Evolutionary conservation across 345 rosid genomes (phyloP), one percentile per base, ranked within the genome.

Genomic region (Eucalyptus pauciflora): DNA sequence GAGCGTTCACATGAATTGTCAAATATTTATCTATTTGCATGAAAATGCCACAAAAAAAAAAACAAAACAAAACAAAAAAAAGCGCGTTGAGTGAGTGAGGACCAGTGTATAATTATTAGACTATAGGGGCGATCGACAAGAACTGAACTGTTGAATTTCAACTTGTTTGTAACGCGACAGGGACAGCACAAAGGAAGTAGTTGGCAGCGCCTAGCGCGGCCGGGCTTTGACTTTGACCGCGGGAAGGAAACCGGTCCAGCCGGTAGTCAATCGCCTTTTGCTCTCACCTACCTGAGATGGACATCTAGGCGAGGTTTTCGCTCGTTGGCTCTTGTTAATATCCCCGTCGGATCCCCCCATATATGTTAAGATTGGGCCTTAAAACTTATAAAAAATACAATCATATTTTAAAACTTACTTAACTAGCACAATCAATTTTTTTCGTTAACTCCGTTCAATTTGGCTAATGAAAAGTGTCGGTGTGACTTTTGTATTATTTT

Each of bases 391-490:
- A 56, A 10, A 56, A 56, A 9, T 56, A 24, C 3, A 10, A 24
- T 24, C 29, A 1, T 22, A 1, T 56, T 24, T 24, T 56, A 56
- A 56, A 56, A 56, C 13, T 56, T 56, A 9, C 24, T 1, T 22
- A 24, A 56, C 13, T 24, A 25, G 4, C 24, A 2, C 4, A 56
- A 56, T 24, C 3, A 22, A 8, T 10, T 24, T 8, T 22, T 56
- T 56, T 24, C 0, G 5, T 56, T 56, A 56, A 56, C 13, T 56
- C 3, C 2, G 0, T 56, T 25, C 3, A 24, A 56, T 56, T 56
- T 56, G 13, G 1, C 29, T 56, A 56, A 56, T 0, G 3, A 22
- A 2, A 56, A 10, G 29, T 56, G 62, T 1, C 4, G 6, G 13
- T 1, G 3, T 56, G 6, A 56, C 1, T 56, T 10, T 24, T 22